Evolutionary conservation across 345 rosid species (phyloP).

Genomic region (Euphorbia peplus): DNA sequence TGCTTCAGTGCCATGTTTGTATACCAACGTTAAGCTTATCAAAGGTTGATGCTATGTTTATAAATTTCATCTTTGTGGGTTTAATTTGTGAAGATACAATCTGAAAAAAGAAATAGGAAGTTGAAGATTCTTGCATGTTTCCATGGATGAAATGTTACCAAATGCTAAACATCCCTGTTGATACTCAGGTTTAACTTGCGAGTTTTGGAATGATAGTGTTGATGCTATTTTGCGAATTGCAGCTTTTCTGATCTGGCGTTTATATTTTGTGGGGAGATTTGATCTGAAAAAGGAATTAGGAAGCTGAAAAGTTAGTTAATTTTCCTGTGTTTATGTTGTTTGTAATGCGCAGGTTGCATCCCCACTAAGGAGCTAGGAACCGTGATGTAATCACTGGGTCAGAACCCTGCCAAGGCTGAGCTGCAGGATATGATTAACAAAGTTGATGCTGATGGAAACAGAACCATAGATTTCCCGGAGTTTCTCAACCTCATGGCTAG

Average conservation of each 20-base stretch:
- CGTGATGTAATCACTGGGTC: conserved; percentile 52
- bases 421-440: conserved; percentile 55
- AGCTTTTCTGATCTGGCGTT: neutral
- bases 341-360: conserved; percentile 34
- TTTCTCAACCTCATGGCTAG: conserved; percentile 58
- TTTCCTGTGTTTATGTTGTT: neutral
- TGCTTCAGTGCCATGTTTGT: too few species aligned
- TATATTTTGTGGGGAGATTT: neutral
- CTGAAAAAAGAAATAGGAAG: too few species aligned
- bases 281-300: neutral
- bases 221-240: neutral
- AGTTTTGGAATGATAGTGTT: too few species aligned
- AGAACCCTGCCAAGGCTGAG: conserved; percentile 52
- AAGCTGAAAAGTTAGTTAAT: neutral
- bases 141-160: too few species aligned
- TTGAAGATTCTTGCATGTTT: too few species aligned
- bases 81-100: too few species aligned
- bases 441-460: conserved; percentile 54
- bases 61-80: too few species aligned
- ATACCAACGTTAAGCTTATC: too few species aligned
- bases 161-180: too few species aligned
- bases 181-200: neutral
- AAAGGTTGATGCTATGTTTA: neutral
- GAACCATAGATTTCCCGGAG: conserved; percentile 55
- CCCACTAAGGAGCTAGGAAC: conserved; percentile 53